These are phyloP conservation scores for Candida sanyaensis DNA, from an alignment of 1,139 yeast species.

Conservation along the genomic window DNA sequence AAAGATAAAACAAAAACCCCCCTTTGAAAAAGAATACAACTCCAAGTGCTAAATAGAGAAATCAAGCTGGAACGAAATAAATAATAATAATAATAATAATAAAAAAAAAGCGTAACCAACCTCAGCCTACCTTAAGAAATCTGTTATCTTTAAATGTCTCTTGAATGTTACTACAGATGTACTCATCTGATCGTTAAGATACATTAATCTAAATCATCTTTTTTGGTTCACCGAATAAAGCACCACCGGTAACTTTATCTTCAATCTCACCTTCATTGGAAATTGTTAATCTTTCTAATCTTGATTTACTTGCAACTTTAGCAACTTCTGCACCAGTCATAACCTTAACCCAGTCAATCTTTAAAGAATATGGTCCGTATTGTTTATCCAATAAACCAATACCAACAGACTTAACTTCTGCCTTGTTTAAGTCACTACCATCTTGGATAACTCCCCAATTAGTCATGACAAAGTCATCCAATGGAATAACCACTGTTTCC, in stretches of 20 bases:
- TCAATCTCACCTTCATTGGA: slow-evolving; percentile 3
- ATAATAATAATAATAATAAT: too few relatives aligned
- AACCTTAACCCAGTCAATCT: slow-evolving; percentile 74
- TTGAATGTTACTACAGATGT: too few relatives aligned
- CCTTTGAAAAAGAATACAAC: neutral
- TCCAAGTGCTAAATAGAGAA: neutral
- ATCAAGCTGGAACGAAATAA: neutral
- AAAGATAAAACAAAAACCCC: neutral
- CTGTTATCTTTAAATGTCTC: neutral
- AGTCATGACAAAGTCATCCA: slow-evolving; percentile 78
- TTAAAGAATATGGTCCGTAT: slow-evolving; percentile 73
- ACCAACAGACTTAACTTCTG: slow-evolving; percentile 73
- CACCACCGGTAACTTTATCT: slow-evolving; percentile 5
- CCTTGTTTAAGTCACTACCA: slow-evolving; percentile 59
- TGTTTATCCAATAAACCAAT: slow-evolving; percentile 78
- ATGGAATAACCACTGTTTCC: slow-evolving; percentile 81
- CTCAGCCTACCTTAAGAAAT: slow-evolving; percentile 1
- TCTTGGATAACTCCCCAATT: slow-evolving; percentile 83
- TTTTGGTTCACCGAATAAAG: slow-evolving; percentile 8
- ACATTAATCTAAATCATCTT: neutral
- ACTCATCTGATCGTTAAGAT: neutral
- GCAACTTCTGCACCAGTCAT: slow-evolving; percentile 57
- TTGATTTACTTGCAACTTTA: slow-evolving; percentile 34
- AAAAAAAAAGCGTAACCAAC: neutral
- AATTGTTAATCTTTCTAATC: slow-evolving; percentile 16